Percentiles rank a stretch among this genome's conserved stretches.
These are phyloP conservation scores for Populus hybrid DNA, from an alignment of 441 rosid species.

Conservation along the genomic window DNA sequence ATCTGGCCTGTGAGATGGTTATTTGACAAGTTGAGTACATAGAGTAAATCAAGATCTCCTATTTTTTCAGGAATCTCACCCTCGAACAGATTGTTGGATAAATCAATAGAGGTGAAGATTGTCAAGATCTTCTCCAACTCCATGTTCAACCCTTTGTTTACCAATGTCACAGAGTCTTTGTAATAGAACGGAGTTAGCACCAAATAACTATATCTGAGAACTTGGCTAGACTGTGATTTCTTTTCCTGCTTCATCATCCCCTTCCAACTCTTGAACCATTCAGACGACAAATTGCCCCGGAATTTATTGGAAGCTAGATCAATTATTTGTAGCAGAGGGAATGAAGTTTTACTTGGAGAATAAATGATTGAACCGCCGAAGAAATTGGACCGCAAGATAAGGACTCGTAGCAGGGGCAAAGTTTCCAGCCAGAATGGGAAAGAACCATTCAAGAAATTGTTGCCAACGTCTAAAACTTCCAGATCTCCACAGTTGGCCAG, in stretches of 20 bases:
- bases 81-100: slow-evolving; percentile 6
- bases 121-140: slow-evolving; percentile 1
- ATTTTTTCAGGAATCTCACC: slow-evolving; percentile 12
- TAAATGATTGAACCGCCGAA: background rate
- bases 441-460: too few species aligned
- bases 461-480: background rate
- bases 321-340: slow-evolving; percentile 2
- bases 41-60: background rate
- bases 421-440: too few species aligned
- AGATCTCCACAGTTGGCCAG: slow-evolving; percentile 13
- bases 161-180: background rate
- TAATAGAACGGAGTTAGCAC: background rate
- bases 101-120: background rate
- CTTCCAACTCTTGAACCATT: slow-evolving; percentile 7
- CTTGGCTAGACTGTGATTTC: background rate
- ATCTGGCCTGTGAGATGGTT: slow-evolving; percentile 4
- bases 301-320: slow-evolving; percentile 8
- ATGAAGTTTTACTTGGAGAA: background rate
- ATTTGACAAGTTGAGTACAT: background rate
- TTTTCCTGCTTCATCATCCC: slow-evolving; percentile 4
- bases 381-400: background rate
- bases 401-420: too few species aligned
- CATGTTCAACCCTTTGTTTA: background rate
- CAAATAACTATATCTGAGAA: background rate
- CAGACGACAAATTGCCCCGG: background rate